Base-by-base conservation (phyloP, 441 rosid genomes). In the Pelargonium myrrhifolium region DNA sequence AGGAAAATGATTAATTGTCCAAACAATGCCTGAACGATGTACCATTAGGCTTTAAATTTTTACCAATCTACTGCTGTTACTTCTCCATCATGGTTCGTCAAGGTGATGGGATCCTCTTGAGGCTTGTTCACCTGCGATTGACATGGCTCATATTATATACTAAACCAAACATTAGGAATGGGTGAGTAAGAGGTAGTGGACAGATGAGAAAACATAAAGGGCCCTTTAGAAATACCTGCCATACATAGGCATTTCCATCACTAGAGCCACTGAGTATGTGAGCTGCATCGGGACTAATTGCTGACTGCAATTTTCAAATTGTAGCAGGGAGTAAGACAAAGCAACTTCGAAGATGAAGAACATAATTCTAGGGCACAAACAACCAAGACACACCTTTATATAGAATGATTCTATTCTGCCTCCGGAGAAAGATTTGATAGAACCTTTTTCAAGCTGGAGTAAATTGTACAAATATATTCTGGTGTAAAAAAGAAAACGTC, bases 11-110 rank as follows among this genome's bases (percentile, higher is more conserved):
- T 72, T 51, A 55, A 72, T 35, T 39, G 3, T 67, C 39, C 11
- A 21, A 20, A 22, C 17, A 20, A 62, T 49, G 3, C 10, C 28
- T 40, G 51, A 69, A 24, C 14, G 40, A 7, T 62, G 45, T 64
- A 47, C 21, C 59, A 63, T 21, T 31, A 59, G 26, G 68, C 21
- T 45, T 9, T 64, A 18, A 43, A 73, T 12, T 39, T 59, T 51
- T 91, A 93, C 99, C 97, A 94, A 71, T 89, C 91, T 56, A 91
- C 96, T 59, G 96, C 90, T 0, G 93, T 84, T 67, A 89, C 99
- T 83, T 94, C 99, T 43, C 84, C 88, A 66, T 82, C 85, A 7
- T 89, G 96, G 58, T 85, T 83, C 78, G 74, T 82, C 81, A 91
- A 78, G 72, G 75, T 62, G 74, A 80, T 67, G 61, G 97, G 92